These are phyloP conservation scores for Hydnomerulius pinastri DNA, from an alignment of 768 basidiomycete species.

Conservation along the genomic window DNA sequence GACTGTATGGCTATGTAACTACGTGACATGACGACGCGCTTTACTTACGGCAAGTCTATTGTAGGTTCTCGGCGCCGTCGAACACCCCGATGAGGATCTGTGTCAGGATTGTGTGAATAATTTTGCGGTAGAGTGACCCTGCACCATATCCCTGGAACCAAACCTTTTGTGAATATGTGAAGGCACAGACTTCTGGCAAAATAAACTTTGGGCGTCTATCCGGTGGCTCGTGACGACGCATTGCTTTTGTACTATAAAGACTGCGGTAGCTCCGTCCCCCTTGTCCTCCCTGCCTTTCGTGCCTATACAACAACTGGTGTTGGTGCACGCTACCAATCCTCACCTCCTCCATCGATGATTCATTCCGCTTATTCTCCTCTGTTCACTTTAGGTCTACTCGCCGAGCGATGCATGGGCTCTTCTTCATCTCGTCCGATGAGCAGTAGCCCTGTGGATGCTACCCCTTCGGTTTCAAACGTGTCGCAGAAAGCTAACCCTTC, in stretches of 20 bases:
- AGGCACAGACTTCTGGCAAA: background rate
- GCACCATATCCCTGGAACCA: background rate
- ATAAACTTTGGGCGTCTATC: conserved; percentile 5
- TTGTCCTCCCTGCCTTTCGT: background rate
- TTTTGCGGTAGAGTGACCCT: background rate
- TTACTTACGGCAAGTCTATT: no score
- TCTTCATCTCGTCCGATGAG: conserved; percentile 15
- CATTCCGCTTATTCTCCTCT: conserved; percentile 52
- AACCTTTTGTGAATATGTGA: conserved; percentile 2
- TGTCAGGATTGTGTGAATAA: conserved; percentile 2
- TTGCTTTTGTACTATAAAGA: conserved; percentile 5
- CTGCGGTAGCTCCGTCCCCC: background rate
- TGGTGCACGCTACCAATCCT: background rate
- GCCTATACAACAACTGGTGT: background rate
- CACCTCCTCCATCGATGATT: conserved; percentile 7
- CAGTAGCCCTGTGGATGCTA: conserved; percentile 13
- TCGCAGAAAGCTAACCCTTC: conserved; percentile 9
- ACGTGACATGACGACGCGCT: background rate
- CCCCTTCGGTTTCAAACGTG: background rate
- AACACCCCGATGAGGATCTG: no score
- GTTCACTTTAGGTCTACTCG: conserved; percentile 64
- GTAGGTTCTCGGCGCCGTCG: no score
- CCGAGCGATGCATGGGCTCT: conserved; percentile 26
- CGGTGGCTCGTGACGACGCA: conserved; percentile 10
- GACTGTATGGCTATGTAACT: background rate